A percentile compares a stretch with the other conserved stretches of the same genome.
These are phyloP conservation scores for Lyophyllum decastes DNA, from an alignment of 768 basidiomycete genomes.

Conservation along the genomic window DNA sequence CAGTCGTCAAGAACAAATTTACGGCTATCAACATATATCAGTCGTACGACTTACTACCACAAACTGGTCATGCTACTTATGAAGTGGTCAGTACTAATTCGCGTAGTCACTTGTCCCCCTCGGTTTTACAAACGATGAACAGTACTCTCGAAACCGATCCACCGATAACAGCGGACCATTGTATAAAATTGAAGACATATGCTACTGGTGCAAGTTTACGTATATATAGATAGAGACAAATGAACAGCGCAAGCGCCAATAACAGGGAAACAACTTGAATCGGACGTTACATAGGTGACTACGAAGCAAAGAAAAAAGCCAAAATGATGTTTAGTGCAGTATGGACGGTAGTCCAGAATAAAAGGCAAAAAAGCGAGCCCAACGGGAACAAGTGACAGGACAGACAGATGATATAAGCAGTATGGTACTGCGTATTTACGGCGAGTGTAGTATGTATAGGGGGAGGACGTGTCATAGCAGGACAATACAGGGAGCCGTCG, in stretches of 20 bases:
- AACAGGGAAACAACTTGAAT: neutral
- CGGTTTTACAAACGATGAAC: no score
- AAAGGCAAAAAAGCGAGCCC: constrained; percentile 19
- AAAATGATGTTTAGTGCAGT: constrained; percentile 15
- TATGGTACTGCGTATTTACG: constrained; percentile 3
- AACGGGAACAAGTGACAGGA: constrained; percentile 12
- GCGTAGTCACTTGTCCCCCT: no score
- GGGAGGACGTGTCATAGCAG: neutral
- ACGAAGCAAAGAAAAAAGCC: constrained; percentile 17
- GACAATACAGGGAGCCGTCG: neutral
- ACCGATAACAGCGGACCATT: neutral
- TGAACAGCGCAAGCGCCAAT: neutral
- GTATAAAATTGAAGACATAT: neutral
- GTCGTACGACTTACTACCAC: no score
- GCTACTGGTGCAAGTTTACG: neutral
- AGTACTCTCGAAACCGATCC: no score
- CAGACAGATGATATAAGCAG: constrained; percentile 7
- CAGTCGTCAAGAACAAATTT: no score
- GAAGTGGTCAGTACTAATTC: no score
- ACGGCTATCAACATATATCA: no score
- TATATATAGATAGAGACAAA: neutral
- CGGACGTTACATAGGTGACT: constrained; percentile 19
- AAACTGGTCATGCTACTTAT: no score
- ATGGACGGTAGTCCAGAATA: constrained; percentile 22
- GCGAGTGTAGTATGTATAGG: constrained; percentile 2